Conservation (phyloP, 441 rosid species). For the Brassica hybrid region DNA sequence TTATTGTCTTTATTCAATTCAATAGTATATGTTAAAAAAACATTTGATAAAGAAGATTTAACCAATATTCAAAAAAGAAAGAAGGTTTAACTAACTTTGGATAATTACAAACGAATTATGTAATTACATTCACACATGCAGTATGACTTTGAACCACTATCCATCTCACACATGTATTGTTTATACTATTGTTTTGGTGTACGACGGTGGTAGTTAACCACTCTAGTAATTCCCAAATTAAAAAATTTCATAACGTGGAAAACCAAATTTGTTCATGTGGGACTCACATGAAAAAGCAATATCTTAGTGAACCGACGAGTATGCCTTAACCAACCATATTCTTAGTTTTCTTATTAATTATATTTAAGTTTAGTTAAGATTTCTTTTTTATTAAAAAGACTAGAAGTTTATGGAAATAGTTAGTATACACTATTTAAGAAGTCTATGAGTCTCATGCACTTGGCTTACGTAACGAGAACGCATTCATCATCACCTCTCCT, state of each 20-base stretch:
- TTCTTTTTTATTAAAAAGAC: background rate
- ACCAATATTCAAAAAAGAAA: background rate
- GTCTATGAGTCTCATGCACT: constrained; percentile 42
- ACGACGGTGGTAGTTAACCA: background rate
- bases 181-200: background rate
- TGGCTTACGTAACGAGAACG: constrained; percentile 44
- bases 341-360: background rate
- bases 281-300: constrained; percentile 24
- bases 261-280: constrained; percentile 11
- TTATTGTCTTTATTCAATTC: background rate
- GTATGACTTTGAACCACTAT: background rate
- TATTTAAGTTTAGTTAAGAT: background rate
- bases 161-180: background rate
- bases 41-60: background rate
- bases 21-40: background rate
- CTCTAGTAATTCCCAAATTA: background rate
- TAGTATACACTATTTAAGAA: constrained; percentile 34
- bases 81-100: background rate
- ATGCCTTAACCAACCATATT: constrained; percentile 28
- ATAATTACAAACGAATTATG: background rate
- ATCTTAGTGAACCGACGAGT: constrained; percentile 30
- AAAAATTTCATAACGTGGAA: background rate
- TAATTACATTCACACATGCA: background rate
- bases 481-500: constrained; percentile 38
- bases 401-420: constrained; percentile 26